Evolutionary conservation across 306 rosid species (phyloP).

Genomic region (Malus domestica): ASM211411v1 NC_041803.1:18729501-18730000

Average conservation of each 20-base stretch:
- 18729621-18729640: slow-evolving; percentile 62
- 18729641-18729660: slow-evolving; percentile 62
- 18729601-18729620: slow-evolving; percentile 93
- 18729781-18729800: neutral
- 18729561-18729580: neutral
- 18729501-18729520: no score
- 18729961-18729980: neutral
- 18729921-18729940: slow-evolving; percentile 83
- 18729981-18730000: neutral
- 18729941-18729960: slow-evolving; percentile 75
- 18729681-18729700: slow-evolving; percentile 59
- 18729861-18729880: slow-evolving; percentile 77
- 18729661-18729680: slow-evolving; percentile 78
- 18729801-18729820: neutral
- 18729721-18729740: slow-evolving; percentile 67
- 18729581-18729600: neutral
- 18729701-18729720: slow-evolving; percentile 78
- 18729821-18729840: slow-evolving; percentile 80
- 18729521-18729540: no score
- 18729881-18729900: slow-evolving; percentile 72
- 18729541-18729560: no score
- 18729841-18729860: slow-evolving; percentile 62
- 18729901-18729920: slow-evolving; percentile 26
- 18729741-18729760: neutral
- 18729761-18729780: neutral